Base-by-base conservation (phyloP, 345 rosid genomes). In the Brassica carinata region DNA sequence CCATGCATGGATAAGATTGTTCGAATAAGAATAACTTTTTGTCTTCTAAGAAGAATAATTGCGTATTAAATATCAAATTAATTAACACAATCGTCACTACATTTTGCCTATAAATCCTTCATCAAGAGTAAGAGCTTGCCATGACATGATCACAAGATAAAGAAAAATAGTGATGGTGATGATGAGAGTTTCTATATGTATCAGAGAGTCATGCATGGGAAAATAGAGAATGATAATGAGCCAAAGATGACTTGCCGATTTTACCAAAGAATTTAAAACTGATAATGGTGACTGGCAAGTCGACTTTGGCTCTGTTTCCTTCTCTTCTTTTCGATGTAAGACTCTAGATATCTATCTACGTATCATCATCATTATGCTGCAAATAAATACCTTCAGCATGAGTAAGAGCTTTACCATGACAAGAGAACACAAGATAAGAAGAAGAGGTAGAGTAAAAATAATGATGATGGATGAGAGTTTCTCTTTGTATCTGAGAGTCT, bases 61-160 rank as follows among this genome's bases (percentile, higher is more conserved):
- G 5, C 31, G 31, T 29, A 53, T n/a, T 8, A 31, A 19, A 71
- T 30, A 34, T 19, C 10, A 69, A 67, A 68, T 67, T 10, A 58
- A 17, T 15, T 1, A 26, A 27, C 10, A 31, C 51, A 62, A 10
- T 40, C 51, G 7, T 59, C 80, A 69, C 15, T 75, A 51, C 14
- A 33, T 7, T 23, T 43, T 27, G 75, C 51, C 66, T 78, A 71
- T 78, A 78, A 64, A 64, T 71, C 38, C n/a, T 63, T 63, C 67
- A 45, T 58, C 40, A 59, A 17, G 53, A 55, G 10, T 55, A 55
- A 55, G 62, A 55, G 26, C 26, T 51, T 53, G 18, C 23, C 26
- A 55, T 55, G 26, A 55, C 62, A 55, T 15, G 62, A 55, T 55
- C 26, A 55, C 62, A 17, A 15, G 62, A 7, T 55, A 17, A 55